These are phyloP conservation scores for Haematococcus lacustris DNA, from an alignment of 139 green algal genomes.

Conservation along the genomic window DNA sequence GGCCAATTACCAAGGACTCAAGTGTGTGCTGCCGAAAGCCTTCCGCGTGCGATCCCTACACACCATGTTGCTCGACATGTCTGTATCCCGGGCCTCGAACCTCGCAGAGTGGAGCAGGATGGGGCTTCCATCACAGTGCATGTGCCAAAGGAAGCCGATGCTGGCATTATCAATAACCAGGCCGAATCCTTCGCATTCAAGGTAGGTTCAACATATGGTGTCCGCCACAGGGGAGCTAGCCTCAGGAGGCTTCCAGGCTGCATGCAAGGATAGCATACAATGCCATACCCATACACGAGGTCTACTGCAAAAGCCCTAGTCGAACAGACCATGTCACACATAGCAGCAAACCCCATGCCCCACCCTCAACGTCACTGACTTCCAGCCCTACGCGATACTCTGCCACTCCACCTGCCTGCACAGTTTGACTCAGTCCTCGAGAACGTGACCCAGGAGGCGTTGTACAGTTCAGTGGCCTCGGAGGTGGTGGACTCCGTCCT, in stretches of 20 bases:
- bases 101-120: constrained; percentile 35
- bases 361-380: no score
- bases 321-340: no score
- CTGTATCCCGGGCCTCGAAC: no score
- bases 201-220: no score
- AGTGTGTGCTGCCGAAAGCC: constrained; percentile 19
- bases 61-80: constrained; percentile 7
- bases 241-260: no score
- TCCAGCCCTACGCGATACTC: no score
- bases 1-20: constrained; percentile 29
- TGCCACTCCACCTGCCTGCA: no score
- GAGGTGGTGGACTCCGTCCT: constrained; percentile 64
- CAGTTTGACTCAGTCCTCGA: constrained; percentile 69
- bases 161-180: constrained; percentile 57
- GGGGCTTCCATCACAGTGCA: constrained; percentile 26
- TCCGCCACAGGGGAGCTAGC: no score
- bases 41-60: background rate
- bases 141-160: constrained; percentile 43
- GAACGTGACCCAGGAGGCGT: constrained; percentile 56
- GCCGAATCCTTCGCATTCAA: constrained; percentile 57
- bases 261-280: no score
- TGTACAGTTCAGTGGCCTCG: constrained; percentile 41
- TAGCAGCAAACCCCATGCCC: no score
- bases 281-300: no score
- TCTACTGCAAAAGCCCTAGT: no score